A percentile compares a stretch with the other conserved stretches of the same genome.
Evolutionary conservation across 306 rosid species (phyloP).

Genomic region (Quercus mongolica): DNA sequence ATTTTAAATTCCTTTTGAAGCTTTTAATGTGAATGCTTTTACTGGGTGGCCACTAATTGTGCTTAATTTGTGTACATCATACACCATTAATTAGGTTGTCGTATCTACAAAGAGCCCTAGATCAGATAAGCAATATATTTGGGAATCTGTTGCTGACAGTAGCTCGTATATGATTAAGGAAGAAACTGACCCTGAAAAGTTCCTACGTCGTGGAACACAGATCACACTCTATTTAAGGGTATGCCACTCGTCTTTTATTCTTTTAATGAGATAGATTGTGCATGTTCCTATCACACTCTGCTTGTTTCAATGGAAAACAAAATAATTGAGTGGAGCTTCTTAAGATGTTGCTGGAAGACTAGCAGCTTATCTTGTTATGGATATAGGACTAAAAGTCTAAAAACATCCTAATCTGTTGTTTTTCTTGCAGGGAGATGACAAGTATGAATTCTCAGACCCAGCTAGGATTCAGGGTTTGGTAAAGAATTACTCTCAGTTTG

Average conservation of each 20-base stretch:
- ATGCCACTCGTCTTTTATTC: slow-evolving; percentile 25
- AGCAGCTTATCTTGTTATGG: neutral
- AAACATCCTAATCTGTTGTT: neutral
- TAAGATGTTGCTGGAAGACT: neutral
- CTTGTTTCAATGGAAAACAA: neutral
- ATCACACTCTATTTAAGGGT: slow-evolving; percentile 82
- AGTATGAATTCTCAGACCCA: slow-evolving; percentile 92
- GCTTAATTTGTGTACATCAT: slow-evolving; percentile 13
- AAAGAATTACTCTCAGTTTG: slow-evolving; percentile 96
- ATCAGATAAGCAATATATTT: slow-evolving; percentile 85
- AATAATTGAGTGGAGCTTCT: neutral
- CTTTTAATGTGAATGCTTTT: neutral
- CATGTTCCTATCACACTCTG: neutral
- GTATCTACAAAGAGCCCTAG: slow-evolving; percentile 95
- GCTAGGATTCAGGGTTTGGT: slow-evolving; percentile 81
- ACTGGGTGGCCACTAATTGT: slow-evolving; percentile 26
- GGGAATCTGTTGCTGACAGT: slow-evolving; percentile 91
- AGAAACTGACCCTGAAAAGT: slow-evolving; percentile 85
- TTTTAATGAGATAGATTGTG: neutral
- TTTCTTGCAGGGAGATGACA: slow-evolving; percentile 71
- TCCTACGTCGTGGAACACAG: slow-evolving; percentile 84
- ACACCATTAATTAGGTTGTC: slow-evolving; percentile 62
- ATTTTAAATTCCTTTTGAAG: neutral
- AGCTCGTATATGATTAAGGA: slow-evolving; percentile 86
- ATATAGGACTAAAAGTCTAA: too few species aligned